These are phyloP conservation scores for Petunia hybrid DNA, from an alignment of 305 asterid species.

Conservation along the genomic window DNA sequence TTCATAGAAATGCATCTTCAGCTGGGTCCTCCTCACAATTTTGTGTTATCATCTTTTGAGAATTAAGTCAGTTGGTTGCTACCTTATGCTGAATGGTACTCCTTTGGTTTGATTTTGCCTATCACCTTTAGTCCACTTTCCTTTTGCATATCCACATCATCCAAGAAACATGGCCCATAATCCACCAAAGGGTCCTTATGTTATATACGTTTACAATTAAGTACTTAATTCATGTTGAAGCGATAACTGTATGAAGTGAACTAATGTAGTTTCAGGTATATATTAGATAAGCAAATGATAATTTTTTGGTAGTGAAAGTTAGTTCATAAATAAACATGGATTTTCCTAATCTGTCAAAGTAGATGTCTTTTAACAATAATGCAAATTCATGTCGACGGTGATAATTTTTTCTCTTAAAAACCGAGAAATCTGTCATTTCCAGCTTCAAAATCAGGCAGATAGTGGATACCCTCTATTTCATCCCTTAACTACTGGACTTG, in stretches of 20 bases:
- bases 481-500: too few species aligned
- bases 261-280: neutral
- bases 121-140: neutral
- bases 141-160: slow-evolving; percentile 22
- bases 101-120: too few species aligned
- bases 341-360: neutral
- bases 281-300: neutral
- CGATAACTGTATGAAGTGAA: neutral
- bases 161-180: slow-evolving; percentile 22
- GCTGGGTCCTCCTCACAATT: slow-evolving; percentile 43
- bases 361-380: neutral
- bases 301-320: neutral
- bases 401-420: too few species aligned
- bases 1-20: slow-evolving; percentile 38
- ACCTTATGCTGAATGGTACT: slow-evolving; percentile 31
- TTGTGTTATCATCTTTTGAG: slow-evolving; percentile 25
- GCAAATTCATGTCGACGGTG: neutral
- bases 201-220: neutral
- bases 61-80: slow-evolving; percentile 36
- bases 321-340: neutral
- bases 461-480: too few species aligned
- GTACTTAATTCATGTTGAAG: neutral
- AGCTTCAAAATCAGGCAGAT: too few species aligned
- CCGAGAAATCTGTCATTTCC: too few species aligned
- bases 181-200: slow-evolving; percentile 13